phyloP scores from a whole-genome alignment of 257 asterid genomes.

The Agastache rugosa region DNA sequence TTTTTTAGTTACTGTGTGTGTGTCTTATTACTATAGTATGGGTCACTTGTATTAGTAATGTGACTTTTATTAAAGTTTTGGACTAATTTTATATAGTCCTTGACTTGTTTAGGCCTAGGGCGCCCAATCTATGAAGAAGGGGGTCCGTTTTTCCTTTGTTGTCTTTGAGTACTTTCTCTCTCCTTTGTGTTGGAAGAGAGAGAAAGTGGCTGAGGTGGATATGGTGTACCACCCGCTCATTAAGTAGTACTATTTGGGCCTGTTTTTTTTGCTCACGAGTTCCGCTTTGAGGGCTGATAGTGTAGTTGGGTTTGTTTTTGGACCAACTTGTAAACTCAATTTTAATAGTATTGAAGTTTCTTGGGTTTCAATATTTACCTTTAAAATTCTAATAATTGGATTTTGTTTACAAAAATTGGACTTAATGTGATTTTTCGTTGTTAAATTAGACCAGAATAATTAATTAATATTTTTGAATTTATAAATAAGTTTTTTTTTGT shows the following conservation, averaged over 20 bases:
- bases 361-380: not conserved
- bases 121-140: constrained; percentile 40
- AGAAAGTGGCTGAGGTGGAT: constrained; percentile 49
- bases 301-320: constrained; percentile 36
- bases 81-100: constrained; percentile 60
- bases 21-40: constrained; percentile 13
- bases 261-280: not conserved
- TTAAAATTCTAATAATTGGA: too few species aligned
- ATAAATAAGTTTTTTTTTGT: too few species aligned
- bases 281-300: constrained; percentile 24
- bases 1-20: not conserved
- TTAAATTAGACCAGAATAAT: too few species aligned
- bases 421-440: too few species aligned
- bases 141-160: not conserved
- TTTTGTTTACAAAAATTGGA: too few species aligned
- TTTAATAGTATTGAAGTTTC: constrained; percentile 39
- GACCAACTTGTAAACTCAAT: constrained; percentile 36
- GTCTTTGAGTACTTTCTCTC: not conserved
- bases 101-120: constrained; percentile 20
- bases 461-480: too few species aligned
- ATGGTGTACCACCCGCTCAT: constrained; percentile 51
- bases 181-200: not conserved
- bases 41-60: constrained; percentile 56
- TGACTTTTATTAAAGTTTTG: constrained; percentile 39
- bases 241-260: constrained; percentile 24